A percentile compares a stretch with the other conserved stretches of the same genome.
phyloP scores from a whole-genome alignment of 768 basidiomycete genomes.

The Boletus barrowsii region DNA sequence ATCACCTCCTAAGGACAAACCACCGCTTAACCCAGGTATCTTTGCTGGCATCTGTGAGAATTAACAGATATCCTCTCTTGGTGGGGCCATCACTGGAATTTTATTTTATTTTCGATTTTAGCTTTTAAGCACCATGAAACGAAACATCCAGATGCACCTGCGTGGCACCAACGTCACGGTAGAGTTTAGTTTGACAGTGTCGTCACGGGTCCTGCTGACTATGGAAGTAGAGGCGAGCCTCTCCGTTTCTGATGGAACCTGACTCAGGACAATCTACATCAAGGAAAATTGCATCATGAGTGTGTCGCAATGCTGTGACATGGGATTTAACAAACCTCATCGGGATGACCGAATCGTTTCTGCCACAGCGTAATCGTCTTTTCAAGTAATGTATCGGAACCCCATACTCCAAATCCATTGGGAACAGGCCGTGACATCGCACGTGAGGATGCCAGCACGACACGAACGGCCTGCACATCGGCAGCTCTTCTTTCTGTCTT shows the following conservation, averaged over 20 bases:
- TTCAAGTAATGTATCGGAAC: constrained; percentile 58
- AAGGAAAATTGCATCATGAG: constrained; percentile 16
- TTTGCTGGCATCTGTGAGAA: constrained; percentile 76
- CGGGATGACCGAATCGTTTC: constrained; percentile 70
- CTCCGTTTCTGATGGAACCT: constrained; percentile 62
- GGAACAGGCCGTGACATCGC: constrained; percentile 42
- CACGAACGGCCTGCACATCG: constrained; percentile 87
- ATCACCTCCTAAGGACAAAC: constrained; percentile 84
- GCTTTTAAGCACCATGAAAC: neutral
- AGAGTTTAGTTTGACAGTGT: constrained; percentile 65
- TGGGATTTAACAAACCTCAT: constrained; percentile 53
- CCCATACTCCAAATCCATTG: constrained; percentile 57
- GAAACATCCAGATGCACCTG: constrained; percentile 46
- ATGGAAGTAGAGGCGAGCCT: constrained; percentile 16
- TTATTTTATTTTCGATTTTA: constrained; percentile 1
- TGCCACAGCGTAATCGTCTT: constrained; percentile 81
- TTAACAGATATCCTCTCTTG: constrained; percentile 80
- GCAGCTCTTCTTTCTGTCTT: constrained; percentile 72
- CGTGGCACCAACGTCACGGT: constrained; percentile 70
- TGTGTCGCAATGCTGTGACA: neutral
- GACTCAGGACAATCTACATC: constrained; percentile 71
- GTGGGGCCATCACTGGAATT: constrained; percentile 72
- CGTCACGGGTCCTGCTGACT: constrained; percentile 38
- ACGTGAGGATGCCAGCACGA: constrained; percentile 60
- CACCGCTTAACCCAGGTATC: constrained; percentile 81